phyloP scores from a whole-genome alignment of 352 stramenopile genomes.

The Phytopythium cucurbitacearum region DNA sequence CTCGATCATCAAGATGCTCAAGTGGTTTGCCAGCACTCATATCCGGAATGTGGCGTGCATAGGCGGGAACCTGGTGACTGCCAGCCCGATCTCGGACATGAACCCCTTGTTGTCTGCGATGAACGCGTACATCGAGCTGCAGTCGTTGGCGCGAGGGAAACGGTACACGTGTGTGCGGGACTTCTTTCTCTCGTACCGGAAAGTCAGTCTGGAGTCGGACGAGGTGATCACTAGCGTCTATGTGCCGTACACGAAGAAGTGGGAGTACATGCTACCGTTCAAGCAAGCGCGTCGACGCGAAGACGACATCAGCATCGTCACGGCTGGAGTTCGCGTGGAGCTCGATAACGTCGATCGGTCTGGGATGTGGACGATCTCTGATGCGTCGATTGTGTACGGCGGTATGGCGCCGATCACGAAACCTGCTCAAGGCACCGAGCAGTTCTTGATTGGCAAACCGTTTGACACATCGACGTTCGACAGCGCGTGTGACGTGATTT shows the following conservation, averaged over 20 bases:
- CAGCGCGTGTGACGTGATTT: constrained; percentile 76
- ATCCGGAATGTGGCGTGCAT: constrained; percentile 96
- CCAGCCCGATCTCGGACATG: constrained; percentile 97
- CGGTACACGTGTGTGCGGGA: constrained; percentile 75
- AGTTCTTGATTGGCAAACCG: constrained; percentile 74
- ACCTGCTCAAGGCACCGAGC: constrained; percentile 38
- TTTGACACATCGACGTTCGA: constrained; percentile 83
- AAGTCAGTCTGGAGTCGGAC: constrained; percentile 81
- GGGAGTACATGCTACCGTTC: constrained; percentile 94
- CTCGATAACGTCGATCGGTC: constrained; percentile 56
- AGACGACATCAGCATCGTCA: constrained; percentile 98
- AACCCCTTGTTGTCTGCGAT: constrained; percentile 93
- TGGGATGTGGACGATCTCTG: constrained; percentile 70
- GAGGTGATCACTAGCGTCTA: constrained; percentile 93
- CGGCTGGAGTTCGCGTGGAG: constrained; percentile 87
- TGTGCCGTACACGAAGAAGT: constrained; percentile 80
- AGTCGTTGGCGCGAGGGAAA: constrained; percentile 18
- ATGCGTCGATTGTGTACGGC: constrained; percentile 56
- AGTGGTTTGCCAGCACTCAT: constrained; percentile 97
- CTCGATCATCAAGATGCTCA: constrained; percentile 87
- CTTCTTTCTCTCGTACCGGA: constrained; percentile 95
- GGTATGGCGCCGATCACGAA: constrained; percentile 76
- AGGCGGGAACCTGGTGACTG: constrained; percentile 95
- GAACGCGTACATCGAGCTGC: constrained; percentile 70
- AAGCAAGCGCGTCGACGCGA: constrained; percentile 94